Conservation (phyloP, 768 basidiomycete genomes). For the Gymnopilus junonius region DNA sequence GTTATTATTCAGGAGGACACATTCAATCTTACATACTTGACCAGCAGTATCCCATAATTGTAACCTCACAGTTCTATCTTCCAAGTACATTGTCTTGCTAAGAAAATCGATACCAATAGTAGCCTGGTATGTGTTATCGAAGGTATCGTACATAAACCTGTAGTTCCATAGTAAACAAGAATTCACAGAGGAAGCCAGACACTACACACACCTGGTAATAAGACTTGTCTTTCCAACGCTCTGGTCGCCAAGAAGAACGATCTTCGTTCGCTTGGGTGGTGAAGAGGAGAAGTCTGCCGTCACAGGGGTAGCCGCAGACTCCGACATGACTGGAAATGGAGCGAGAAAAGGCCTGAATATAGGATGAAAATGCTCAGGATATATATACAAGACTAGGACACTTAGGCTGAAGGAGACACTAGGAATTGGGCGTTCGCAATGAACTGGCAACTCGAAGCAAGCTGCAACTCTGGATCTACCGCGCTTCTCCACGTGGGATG, state of each 20-base stretch:
- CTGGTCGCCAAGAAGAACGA: slow-evolving; percentile 95
- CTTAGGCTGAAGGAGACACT: background rate
- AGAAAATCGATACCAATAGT: slow-evolving; percentile 99
- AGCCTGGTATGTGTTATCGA: slow-evolving; percentile 99
- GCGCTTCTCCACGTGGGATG: slow-evolving; percentile 5
- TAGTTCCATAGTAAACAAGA: background rate
- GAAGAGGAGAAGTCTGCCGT: slow-evolving; percentile 86
- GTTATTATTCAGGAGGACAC: background rate
- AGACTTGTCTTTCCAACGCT: slow-evolving; percentile 98
- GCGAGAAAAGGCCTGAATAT: background rate
- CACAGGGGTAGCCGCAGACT: slow-evolving; percentile 64
- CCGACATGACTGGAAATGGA: slow-evolving; percentile 31
- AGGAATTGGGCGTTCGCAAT: background rate
- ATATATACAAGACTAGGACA: background rate
- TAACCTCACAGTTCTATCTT: slow-evolving; percentile 95
- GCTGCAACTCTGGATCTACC: background rate
- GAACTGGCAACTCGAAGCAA: background rate
- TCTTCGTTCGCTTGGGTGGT: slow-evolving; percentile 94
- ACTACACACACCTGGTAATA: slow-evolving; percentile 81
- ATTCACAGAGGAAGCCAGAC: slow-evolving; percentile 10
- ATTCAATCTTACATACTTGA: slow-evolving; percentile 55
- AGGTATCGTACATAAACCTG: slow-evolving; percentile 99
- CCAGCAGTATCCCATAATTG: slow-evolving; percentile 99
- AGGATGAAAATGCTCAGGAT: background rate
- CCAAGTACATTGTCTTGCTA: slow-evolving; percentile 99